Conservation (phyloP, 257 asterid species). For the Lantana camara region DNA sequence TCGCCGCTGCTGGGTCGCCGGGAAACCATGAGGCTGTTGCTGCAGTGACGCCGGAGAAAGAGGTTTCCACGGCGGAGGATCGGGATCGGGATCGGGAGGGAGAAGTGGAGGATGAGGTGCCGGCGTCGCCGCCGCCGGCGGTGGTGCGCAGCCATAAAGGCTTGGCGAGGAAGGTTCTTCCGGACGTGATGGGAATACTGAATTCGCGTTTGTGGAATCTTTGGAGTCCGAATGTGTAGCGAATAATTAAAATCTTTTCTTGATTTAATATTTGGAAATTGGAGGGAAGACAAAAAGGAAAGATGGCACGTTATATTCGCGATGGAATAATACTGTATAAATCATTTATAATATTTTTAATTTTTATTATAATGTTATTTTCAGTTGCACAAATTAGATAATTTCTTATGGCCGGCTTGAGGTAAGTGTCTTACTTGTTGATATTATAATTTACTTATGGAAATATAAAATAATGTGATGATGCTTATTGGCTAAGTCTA, state of each 20-base stretch:
- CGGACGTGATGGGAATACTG: constrained; percentile 85
- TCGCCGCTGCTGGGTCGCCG: constrained; percentile 1
- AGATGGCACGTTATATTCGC: constrained; percentile 33
- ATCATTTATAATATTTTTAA: neutral
- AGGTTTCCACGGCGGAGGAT: neutral
- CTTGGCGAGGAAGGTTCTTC: constrained; percentile 74
- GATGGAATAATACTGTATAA: constrained; percentile 26
- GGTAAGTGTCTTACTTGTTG: constrained; percentile 18
- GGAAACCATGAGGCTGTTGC: constrained; percentile 11
- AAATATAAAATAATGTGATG: constrained; percentile 15
- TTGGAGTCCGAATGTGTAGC: constrained; percentile 80
- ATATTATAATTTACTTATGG: no score
- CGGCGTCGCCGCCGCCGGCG: constrained; percentile 34
- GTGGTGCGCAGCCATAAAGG: constrained; percentile 55
- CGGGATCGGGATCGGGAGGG: constrained; percentile 4
- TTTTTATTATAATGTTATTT: neutral
- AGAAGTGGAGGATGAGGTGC: constrained; percentile 5
- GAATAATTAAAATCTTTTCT: constrained; percentile 21
- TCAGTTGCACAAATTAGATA: constrained; percentile 8
- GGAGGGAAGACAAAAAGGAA: no score
- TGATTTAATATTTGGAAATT: no score
- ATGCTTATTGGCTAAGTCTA: constrained; percentile 48
- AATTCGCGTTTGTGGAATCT: constrained; percentile 86
- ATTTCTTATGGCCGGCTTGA: no score
- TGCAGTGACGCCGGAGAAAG: constrained; percentile 1